These are phyloP conservation scores for Aciculosporium take DNA, from an alignment of 2,329 filamentous ascomycete genomes.

Conservation along the genomic window DNA sequence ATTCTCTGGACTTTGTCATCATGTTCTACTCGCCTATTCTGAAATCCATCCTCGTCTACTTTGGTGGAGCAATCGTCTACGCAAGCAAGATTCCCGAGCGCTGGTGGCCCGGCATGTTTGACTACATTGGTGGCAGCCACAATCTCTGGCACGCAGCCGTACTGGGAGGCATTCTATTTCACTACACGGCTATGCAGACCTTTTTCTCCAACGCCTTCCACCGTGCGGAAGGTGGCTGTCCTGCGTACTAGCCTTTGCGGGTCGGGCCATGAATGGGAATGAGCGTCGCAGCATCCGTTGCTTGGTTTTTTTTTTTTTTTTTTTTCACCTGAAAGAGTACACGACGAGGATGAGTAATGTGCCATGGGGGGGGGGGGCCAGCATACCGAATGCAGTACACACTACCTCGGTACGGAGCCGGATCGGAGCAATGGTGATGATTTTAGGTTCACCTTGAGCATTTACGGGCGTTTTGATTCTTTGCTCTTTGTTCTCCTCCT, in stretches of 20 bases:
- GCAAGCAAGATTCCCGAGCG: conserved; percentile 85
- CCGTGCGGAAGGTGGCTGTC: conserved; percentile 48
- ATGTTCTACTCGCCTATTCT: conserved; percentile 80
- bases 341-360: not conserved
- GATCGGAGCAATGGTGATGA: not conserved
- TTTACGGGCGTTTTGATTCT: not conserved
- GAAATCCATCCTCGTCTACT: conserved; percentile 78
- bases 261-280: not conserved
- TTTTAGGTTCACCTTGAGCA: not conserved
- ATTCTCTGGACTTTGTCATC: conserved; percentile 66
- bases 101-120: conserved; percentile 85
- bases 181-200: conserved; percentile 90
- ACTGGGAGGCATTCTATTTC: conserved; percentile 88
- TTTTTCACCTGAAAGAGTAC: not conserved
- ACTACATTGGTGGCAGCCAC: conserved; percentile 89
- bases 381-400: not conserved
- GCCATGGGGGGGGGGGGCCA: not conserved
- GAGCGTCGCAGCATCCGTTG: not conserved
- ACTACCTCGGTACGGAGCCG: not conserved
- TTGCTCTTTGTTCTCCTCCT: not conserved
- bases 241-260: conserved; percentile 29
- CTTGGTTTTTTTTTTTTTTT: not conserved
- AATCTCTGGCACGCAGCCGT: conserved; percentile 97
- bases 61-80: conserved; percentile 73
- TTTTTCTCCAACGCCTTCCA: conserved; percentile 73